Conservation (phyloP, 192 early-diverging fungal species). For the Umbelopsis ramanniana region DNA sequence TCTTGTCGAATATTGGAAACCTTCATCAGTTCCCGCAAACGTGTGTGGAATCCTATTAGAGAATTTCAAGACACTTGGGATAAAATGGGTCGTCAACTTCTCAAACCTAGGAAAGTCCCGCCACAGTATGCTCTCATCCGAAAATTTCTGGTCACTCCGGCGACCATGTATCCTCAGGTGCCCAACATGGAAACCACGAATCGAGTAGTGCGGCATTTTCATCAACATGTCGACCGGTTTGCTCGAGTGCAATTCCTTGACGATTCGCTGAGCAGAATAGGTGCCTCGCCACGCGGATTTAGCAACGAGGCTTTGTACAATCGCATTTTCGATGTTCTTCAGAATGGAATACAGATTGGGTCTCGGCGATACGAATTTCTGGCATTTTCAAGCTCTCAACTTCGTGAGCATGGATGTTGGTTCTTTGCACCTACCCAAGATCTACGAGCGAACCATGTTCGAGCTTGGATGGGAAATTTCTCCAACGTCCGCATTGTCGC, state of each 20-base stretch:
- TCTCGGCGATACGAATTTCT: conserved; percentile 61
- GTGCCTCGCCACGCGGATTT: conserved; percentile 31
- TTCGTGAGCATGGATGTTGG: conserved; percentile 70
- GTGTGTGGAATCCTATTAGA: conserved; percentile 43
- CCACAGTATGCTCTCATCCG: conserved; percentile 52
- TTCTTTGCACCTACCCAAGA: conserved; percentile 62
- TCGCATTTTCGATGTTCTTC: conserved; percentile 51
- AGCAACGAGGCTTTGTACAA: conserved; percentile 51
- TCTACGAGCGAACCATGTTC: conserved; percentile 56
- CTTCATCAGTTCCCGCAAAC: conserved; percentile 31
- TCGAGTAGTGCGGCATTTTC: conserved; percentile 69
- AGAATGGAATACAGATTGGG: conserved; percentile 59
- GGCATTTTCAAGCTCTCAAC: conserved; percentile 66
- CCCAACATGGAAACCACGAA: conserved; percentile 74
- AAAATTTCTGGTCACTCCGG: conserved; percentile 71
- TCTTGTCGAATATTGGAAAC: conserved; percentile 43
- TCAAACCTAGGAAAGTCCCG: conserved; percentile 38
- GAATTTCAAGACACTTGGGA: conserved; percentile 31
- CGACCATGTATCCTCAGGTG: conserved; percentile 64
- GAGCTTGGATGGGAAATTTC: conserved; percentile 75
- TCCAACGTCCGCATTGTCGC: conserved; percentile 65
- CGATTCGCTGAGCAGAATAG: conserved; percentile 52
- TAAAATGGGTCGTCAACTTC: conserved; percentile 25
- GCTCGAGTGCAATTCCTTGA: conserved; percentile 73
- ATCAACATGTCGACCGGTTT: conserved; percentile 56